Evolutionary conservation across 2,329 filamentous ascomycete genomes (phyloP).

Genomic region (Fusarium anthophilum): DNA sequence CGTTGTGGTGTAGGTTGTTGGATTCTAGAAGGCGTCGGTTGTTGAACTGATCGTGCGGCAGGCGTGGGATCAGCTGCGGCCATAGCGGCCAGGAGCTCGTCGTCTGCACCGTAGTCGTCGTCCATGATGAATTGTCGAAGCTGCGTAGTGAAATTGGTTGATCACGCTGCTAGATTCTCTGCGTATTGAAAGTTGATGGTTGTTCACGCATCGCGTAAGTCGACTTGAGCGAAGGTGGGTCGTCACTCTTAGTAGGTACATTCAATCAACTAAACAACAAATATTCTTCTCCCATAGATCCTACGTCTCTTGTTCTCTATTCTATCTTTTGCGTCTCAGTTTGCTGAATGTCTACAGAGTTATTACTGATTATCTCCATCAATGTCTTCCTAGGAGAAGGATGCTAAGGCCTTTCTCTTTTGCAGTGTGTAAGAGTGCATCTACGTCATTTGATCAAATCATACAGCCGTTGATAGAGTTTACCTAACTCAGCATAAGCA

Average conservation of each 20-base stretch:
- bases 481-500: not conserved
- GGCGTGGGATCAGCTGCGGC: constrained; percentile 56
- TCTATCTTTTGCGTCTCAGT: too few relatives aligned
- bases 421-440: not conserved
- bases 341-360: not conserved
- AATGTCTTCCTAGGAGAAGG: not conserved
- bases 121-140: constrained; percentile 48
- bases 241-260: not conserved
- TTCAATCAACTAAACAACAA: not conserved
- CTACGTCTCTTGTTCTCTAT: not conserved
- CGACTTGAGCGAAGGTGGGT: constrained; percentile 25
- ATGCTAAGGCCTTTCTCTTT: not conserved
- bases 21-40: constrained; percentile 55
- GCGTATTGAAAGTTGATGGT: not conserved
- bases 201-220: constrained; percentile 23
- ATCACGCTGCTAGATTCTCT: not conserved
- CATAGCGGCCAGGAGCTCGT: constrained; percentile 65
- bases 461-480: not conserved
- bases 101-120: constrained; percentile 67
- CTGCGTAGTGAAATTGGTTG: not conserved
- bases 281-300: not conserved
- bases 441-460: constrained; percentile 2
- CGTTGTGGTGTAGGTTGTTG: constrained; percentile 64
- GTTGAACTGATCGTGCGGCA: constrained; percentile 46
- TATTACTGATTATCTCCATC: not conserved